phyloP scores from a whole-genome alignment of 768 basidiomycete genomes.

The Leccinellum albellum region DNA sequence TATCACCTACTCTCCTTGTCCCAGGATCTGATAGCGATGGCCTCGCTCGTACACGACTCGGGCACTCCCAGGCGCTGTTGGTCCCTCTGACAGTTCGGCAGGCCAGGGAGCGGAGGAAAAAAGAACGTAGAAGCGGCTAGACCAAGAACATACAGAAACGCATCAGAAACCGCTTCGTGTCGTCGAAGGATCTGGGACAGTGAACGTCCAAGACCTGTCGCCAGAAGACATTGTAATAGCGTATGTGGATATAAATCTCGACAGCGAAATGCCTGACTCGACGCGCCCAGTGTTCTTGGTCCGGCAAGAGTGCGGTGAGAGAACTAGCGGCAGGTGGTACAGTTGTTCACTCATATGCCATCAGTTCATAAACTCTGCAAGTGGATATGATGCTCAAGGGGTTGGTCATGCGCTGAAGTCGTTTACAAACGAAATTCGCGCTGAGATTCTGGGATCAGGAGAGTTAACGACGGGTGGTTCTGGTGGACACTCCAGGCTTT shows the following conservation, averaged over 20 bases:
- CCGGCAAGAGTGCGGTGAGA: slow-evolving; percentile 15
- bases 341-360: neutral
- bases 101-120: neutral
- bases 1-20: neutral
- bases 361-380: slow-evolving; percentile 12
- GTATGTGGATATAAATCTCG: neutral
- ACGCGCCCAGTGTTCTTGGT: slow-evolving; percentile 4
- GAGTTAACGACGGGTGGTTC: slow-evolving; percentile 2
- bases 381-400: neutral
- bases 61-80: too few species aligned
- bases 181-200: neutral
- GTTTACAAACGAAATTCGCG: slow-evolving; percentile 6
- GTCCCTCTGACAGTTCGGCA: too few species aligned
- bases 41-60: slow-evolving; percentile 12
- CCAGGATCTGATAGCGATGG: slow-evolving; percentile 4
- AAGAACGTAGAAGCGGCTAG: neutral
- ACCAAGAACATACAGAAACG: neutral
- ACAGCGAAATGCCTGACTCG: neutral
- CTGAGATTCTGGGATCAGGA: slow-evolving; percentile 1
- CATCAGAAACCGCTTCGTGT: neutral
- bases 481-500: slow-evolving; percentile 28
- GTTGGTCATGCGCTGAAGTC: slow-evolving; percentile 13
- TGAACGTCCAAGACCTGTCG: neutral
- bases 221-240: slow-evolving; percentile 8
- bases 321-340: neutral